Evolutionary conservation across 2,329 filamentous ascomycete species (phyloP).

Genomic region (Aspergillus fijiensis): DNA sequence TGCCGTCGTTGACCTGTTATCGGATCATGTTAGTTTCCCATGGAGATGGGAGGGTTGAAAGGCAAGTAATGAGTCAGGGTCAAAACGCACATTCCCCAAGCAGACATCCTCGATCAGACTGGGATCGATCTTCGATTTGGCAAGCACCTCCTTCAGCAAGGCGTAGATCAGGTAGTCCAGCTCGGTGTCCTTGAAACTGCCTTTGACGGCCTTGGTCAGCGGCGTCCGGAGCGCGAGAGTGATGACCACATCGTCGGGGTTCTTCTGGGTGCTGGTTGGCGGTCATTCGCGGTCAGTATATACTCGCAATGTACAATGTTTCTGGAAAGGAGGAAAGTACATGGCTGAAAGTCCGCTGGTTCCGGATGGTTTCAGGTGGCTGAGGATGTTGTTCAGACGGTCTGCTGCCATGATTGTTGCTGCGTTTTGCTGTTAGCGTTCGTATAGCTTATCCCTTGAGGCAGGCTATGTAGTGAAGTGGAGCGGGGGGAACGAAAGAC

Average conservation of each 20-base stretch:
- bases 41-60: no score
- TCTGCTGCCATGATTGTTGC: slow-evolving; percentile 68
- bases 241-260: slow-evolving; percentile 94
- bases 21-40: neutral
- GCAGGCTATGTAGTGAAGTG: neutral
- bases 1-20: slow-evolving; percentile 69
- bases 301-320: neutral
- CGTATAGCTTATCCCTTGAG: neutral
- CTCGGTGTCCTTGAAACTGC: slow-evolving; percentile 89
- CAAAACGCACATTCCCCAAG: slow-evolving; percentile 74
- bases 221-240: slow-evolving; percentile 89
- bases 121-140: slow-evolving; percentile 75
- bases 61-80: neutral
- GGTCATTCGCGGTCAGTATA: slow-evolving; percentile 6
- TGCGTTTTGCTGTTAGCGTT: neutral
- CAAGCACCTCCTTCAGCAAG: slow-evolving; percentile 71
- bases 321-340: slow-evolving; percentile 53
- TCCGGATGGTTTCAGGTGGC: slow-evolving; percentile 71
- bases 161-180: slow-evolving; percentile 85
- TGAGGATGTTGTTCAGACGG: slow-evolving; percentile 82
- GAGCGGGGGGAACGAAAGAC: neutral
- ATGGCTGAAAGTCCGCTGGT: slow-evolving; percentile 71
- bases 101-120: slow-evolving; percentile 84
- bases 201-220: slow-evolving; percentile 83
- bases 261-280: slow-evolving; percentile 73